A percentile compares a stretch with the other conserved stretches of the same genome.
These are phyloP conservation scores for Phylloboletellus chloephorus DNA, from an alignment of 1,284 basidiomycete species.

Conservation along the genomic window DNA sequence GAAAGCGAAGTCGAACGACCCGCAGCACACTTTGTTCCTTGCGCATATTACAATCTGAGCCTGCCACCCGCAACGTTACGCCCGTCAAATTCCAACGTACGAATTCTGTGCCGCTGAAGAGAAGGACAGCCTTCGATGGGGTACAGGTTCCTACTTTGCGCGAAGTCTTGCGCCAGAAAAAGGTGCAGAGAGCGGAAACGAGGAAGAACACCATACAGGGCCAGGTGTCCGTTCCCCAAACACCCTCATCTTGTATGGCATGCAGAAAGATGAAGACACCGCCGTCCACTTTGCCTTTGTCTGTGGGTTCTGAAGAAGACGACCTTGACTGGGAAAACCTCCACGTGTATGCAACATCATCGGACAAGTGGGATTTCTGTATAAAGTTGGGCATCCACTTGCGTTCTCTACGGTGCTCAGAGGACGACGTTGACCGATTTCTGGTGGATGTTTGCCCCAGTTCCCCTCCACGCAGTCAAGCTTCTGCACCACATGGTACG, in stretches of 20 bases:
- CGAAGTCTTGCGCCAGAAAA: slow-evolving; percentile 12
- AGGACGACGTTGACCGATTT: slow-evolving; percentile 22
- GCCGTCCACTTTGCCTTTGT: not conserved
- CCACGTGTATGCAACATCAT: slow-evolving; percentile 17
- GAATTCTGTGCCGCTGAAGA: slow-evolving; percentile 21
- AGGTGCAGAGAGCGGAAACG: not conserved
- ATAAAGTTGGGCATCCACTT: not conserved
- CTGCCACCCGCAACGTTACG: slow-evolving; percentile 19
- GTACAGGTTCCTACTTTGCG: slow-evolving; percentile 22
- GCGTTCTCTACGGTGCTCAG: slow-evolving; percentile 9
- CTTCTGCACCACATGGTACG: slow-evolving; percentile 10
- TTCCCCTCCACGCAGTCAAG: slow-evolving; percentile 5
- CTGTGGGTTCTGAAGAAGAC: slow-evolving; percentile 16
- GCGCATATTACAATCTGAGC: slow-evolving; percentile 25
- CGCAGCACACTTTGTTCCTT: slow-evolving; percentile 11
- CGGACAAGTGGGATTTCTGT: slow-evolving; percentile 18
- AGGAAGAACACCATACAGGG: not conserved
- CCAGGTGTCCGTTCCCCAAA: not conserved
- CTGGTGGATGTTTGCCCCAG: slow-evolving; percentile 9
- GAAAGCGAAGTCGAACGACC: slow-evolving; percentile 20
- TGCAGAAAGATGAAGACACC: slow-evolving; percentile 1
- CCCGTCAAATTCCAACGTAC: slow-evolving; percentile 15
- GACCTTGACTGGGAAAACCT: slow-evolving; percentile 35
- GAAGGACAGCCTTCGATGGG: slow-evolving; percentile 25
- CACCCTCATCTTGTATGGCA: not conserved